Base-by-base conservation (phyloP, 805 yeast species). In the Brettanomyces bruxellensis region DNA sequence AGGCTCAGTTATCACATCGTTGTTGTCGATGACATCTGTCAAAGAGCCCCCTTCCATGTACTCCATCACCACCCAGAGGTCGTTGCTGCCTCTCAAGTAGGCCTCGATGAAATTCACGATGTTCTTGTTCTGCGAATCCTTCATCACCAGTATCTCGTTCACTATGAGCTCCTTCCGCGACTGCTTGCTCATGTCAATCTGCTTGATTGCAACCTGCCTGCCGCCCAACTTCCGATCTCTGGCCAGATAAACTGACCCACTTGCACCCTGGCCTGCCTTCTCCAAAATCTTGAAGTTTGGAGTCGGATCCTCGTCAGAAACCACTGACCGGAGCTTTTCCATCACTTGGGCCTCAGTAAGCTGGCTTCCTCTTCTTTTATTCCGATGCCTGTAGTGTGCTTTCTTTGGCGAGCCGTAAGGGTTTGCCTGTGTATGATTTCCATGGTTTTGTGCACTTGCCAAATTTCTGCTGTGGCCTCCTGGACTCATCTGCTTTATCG, bases 31-130 rank as follows among this genome's bases (percentile, higher is more conserved):
- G 38, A 95, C 86, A 67, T 93, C 99, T 0, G 98, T 93, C 55
- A 93, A 70, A 4, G 96, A 86, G 1, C 99, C 99, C 46, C 99
- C 99, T 68, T 95, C 97, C 99, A 93, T 93, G 63, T 81, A 95
- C 65, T 93, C 99, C 99, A 93, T 93, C 32, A 95, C 86, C n/a
- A 93, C 99, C 96, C 98, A 91, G 49, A 93, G 71, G 58, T 93
- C 97, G 49, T 78, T 75, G 43, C 74, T 71, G 4, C 88, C 87
- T 46, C 89, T 75, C 51, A 91, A 68, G 59, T 87, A 95, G 1
- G 96, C 88, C 60, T 91, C 98, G 49, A 93, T 67, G 65, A 87
- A 93, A 62, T 91, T 93, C 48, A 93, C 99, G 65, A 93, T 93
- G 62, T 93, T 93, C 50, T 85, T 83, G 67, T 93, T 98, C 52